Base-by-base conservation (phyloP, 306 rosid species). In the Glycine tomentella region DNA sequence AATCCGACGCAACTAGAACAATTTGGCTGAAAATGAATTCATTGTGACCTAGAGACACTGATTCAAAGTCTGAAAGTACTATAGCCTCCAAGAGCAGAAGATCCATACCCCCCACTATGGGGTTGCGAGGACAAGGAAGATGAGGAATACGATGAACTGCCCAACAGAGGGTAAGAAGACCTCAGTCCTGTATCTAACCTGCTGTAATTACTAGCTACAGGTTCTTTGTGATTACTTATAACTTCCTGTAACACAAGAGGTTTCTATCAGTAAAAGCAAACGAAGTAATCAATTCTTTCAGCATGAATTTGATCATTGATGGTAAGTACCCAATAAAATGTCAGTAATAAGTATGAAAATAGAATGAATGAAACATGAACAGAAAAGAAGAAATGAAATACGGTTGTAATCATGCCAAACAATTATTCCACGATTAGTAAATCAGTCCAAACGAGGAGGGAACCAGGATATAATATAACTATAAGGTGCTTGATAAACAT, bases 31-130 rank as follows among this genome's bases (percentile, higher is more conserved):
- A 75, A 62, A 74, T 40, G 61, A 45, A 84, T 76, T 80, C 86
- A 68, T 20, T 3, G 59, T 81, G 69, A 80, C 81, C 55, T 65
- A 69, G 77, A 40, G 82, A 74, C 74, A 58, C 16, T 65, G 12
- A 13, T 65, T 91, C 86, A 94, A 79, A 92, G 97, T 86, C 97
- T 90, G 83, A 94, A 94, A 69, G 90, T 87, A 88, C 81, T 85
- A 89, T 89, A 94, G 82, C 96, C 97, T 84, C 98, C 97, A 13
- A 84, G 82, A 56, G 92, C 90, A 33, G 98, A 90, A 69, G 97
- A 91, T 79, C 93, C 97, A 69, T 94, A 92, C 14, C 89, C 94
- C 6, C 90, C 94, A 8, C 84, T 83, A 72, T 90, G 91, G 45
- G 95, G 85, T 84, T 89, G 98, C 0, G 93, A 80, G 56, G 98